A percentile compares a stretch with the other conserved stretches of the same genome.
Evolutionary conservation across 106 monocot species (phyloP).

Genomic region (Allium sativum): DNA sequence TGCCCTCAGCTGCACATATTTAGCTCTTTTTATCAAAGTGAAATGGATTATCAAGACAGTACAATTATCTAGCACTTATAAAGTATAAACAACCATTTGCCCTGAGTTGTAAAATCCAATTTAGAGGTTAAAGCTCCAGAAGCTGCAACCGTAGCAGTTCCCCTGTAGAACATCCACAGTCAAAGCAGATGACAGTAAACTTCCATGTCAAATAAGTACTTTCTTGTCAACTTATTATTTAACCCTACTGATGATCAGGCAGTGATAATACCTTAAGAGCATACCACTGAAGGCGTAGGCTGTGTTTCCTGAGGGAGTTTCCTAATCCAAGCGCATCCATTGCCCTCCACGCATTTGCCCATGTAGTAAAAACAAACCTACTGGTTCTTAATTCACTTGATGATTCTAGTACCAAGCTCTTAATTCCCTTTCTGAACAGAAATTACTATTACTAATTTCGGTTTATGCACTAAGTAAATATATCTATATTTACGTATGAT

Average conservation of each 20-base stretch:
- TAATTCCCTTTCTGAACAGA: slow-evolving; percentile 27
- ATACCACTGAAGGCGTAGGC: slow-evolving; percentile 15
- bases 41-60: not conserved
- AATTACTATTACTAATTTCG: too few relatives aligned
- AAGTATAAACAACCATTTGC: slow-evolving; percentile 17
- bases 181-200: too few relatives aligned
- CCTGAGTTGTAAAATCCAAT: slow-evolving; percentile 7
- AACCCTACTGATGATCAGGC: too few relatives aligned
- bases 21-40: not conserved
- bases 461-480: too few relatives aligned
- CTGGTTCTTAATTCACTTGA: slow-evolving; percentile 23
- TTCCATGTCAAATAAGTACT: too few relatives aligned
- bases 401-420: slow-evolving; percentile 42
- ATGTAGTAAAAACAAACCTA: slow-evolving; percentile 33
- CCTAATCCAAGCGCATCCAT: slow-evolving; percentile 43
- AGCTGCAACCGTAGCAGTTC: slow-evolving; percentile 13
- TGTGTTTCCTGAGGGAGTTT: slow-evolving; percentile 21
- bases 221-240: too few relatives aligned
- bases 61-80: not conserved
- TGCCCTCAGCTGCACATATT: slow-evolving; percentile 16
- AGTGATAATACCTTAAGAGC: too few relatives aligned
- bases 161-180: slow-evolving; percentile 6
- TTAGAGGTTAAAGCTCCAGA: slow-evolving; percentile 19
- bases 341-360: slow-evolving; percentile 40
- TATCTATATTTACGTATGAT: not conserved